Conservation (phyloP, 331 rosid genomes). For the Quercus tomentella region DNA sequence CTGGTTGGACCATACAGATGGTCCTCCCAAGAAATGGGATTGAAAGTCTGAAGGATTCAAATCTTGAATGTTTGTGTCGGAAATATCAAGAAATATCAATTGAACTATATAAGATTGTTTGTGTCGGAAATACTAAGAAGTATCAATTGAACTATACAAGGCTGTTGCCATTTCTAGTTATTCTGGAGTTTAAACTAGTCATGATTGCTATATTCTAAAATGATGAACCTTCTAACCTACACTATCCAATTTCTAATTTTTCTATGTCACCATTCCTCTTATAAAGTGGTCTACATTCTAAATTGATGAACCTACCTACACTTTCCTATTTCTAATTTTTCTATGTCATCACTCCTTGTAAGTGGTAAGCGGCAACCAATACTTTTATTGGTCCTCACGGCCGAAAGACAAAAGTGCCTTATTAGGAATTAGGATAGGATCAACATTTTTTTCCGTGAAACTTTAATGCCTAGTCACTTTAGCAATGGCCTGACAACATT, state of each 20-base stretch:
- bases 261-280: neutral
- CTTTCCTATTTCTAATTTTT: neutral
- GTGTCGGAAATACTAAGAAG: too few species aligned
- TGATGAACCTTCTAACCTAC: neutral
- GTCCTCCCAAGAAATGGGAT: too few species aligned
- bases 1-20: too few species aligned
- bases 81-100: too few species aligned
- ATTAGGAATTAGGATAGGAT: conserved; percentile 20
- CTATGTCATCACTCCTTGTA: neutral
- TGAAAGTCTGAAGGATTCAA: too few species aligned
- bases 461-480: conserved; percentile 22
- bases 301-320: neutral
- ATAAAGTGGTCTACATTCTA: neutral
- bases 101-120: too few species aligned
- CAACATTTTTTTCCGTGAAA: conserved; percentile 43
- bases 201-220: neutral
- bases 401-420: conserved; percentile 17
- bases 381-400: conserved; percentile 13
- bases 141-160: too few species aligned
- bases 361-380: conserved; percentile 4
- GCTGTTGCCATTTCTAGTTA: too few species aligned
- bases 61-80: too few species aligned
- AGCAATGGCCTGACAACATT: conserved; percentile 6
- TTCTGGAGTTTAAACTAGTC: too few species aligned
- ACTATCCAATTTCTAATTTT: neutral